phyloP scores from a whole-genome alignment of 2,329 filamentous ascomycete species.

The Albophoma yamanashiensis region DNA sequence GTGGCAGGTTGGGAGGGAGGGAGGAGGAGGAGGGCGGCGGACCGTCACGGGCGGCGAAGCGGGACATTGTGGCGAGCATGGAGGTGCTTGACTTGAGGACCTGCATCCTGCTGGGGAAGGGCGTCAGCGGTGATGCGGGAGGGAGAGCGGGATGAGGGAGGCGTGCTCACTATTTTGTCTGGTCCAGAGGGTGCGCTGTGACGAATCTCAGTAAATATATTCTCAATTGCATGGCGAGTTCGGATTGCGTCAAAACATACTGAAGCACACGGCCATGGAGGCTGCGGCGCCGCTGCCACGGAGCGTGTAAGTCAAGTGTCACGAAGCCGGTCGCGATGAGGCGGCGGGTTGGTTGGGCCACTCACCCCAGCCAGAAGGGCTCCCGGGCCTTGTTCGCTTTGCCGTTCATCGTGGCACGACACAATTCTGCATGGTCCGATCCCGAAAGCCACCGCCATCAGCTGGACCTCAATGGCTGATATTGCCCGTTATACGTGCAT shows the following conservation, averaged over 20 bases:
- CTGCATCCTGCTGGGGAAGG: constrained; percentile 28
- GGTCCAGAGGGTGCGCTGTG: constrained; percentile 31
- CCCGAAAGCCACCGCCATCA: not conserved
- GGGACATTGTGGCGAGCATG: constrained; percentile 26
- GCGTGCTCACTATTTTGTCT: constrained; percentile 29
- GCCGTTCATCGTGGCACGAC: not conserved
- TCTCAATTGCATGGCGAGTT: not conserved
- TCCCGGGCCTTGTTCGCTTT: constrained; percentile 17
- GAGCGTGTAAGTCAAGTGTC: not conserved
- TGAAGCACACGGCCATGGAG: constrained; percentile 34
- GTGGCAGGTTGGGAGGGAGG: not conserved
- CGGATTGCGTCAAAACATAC: constrained; percentile 15
- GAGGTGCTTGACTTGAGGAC: constrained; percentile 27
- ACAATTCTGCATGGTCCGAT: not conserved
- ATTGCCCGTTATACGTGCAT: not conserved
- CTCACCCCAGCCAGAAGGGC: constrained; percentile 34
- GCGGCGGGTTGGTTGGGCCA: not conserved
- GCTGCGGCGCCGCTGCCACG: constrained; percentile 27
- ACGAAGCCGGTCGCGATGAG: not conserved
- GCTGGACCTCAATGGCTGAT: not conserved
- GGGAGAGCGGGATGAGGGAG: not conserved
- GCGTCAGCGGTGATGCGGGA: not conserved
- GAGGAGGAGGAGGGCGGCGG: not conserved
- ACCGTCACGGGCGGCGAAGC: constrained; percentile 29
- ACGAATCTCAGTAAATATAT: not conserved